Percentiles rank a stretch among this genome's conserved stretches.
Evolutionary conservation across 2,329 filamentous ascomycete genomes (phyloP).

Genomic region (Albophoma yamanashiensis): DNA sequence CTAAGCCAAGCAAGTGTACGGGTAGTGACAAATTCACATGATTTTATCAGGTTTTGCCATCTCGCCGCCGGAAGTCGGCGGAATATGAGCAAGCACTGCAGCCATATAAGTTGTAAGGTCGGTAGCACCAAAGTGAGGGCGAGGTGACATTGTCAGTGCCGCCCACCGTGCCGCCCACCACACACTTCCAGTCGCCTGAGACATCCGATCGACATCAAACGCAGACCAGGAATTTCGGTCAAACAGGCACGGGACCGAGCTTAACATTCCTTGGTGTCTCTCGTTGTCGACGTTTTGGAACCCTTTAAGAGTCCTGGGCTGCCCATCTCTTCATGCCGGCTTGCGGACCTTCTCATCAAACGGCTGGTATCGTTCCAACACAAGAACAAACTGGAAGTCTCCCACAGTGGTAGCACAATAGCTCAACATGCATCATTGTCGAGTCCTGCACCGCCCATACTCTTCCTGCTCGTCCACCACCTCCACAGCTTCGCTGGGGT

Average conservation of each 20-base stretch:
- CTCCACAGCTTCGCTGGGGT: conserved; percentile 1
- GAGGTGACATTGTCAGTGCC: not conserved
- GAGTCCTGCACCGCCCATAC: not conserved
- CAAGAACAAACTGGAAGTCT: not conserved
- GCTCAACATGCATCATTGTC: not conserved
- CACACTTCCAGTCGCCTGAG: not conserved
- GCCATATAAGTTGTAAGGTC: not conserved
- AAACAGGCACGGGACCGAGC: not conserved
- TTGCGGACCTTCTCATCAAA: not conserved
- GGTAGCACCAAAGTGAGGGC: not conserved
- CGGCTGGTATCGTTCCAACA: not conserved
- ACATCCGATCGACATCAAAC: not conserved
- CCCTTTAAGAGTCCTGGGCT: not conserved
- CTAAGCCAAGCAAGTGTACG: not conserved
- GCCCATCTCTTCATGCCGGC: not conserved
- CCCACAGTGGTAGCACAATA: too few species aligned
- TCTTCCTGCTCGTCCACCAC: conserved; percentile 2
- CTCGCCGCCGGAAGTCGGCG: not conserved
- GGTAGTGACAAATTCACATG: not conserved
- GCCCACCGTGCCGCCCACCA: not conserved
- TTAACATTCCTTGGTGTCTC: not conserved
- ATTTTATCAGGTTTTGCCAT: not conserved
- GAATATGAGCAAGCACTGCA: not conserved
- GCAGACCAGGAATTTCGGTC: not conserved
- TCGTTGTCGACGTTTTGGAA: too few species aligned